Conservation (phyloP, 106 monocot species). For the Dioscorea alata region DNA sequence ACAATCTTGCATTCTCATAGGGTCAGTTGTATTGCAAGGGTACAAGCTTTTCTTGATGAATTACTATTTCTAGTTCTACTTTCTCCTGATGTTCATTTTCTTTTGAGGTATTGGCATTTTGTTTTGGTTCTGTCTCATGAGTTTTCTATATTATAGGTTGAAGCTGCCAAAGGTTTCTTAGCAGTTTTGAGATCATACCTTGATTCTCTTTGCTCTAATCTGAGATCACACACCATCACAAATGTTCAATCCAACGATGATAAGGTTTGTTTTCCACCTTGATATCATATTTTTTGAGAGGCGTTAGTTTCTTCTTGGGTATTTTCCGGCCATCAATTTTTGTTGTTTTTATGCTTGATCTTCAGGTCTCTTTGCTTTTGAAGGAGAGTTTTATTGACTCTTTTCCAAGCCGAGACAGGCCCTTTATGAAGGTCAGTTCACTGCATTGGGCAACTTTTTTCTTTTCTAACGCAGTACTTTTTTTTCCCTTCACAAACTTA, state of each 20-base stretch:
- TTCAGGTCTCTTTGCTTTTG: conserved; percentile 88
- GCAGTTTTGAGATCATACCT: conserved; percentile 95
- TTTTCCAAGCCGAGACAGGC: conserved; percentile 68
- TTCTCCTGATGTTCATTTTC: no score
- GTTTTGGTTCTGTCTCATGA: neutral
- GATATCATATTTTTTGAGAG: neutral
- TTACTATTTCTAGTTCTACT: no score
- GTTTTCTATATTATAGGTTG: conserved; percentile 43
- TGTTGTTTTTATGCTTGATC: no score
- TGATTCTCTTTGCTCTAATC: conserved; percentile 95
- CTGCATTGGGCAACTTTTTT: neutral
- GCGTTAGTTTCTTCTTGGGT: neutral
- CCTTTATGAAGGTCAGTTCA: conserved; percentile 83
- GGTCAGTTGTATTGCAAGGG: no score
- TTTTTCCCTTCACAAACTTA: neutral
- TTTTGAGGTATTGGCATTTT: no score
- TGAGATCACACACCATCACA: conserved; percentile 96
- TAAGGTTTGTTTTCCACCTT: conserved; percentile 51
- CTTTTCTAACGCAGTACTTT: neutral
- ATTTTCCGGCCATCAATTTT: no score
- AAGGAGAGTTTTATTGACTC: conserved; percentile 97
- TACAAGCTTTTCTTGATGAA: no score
- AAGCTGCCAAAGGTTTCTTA: conserved; percentile 98
- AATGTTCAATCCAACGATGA: conserved; percentile 99
- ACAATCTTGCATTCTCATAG: no score